Conservation (phyloP, 352 stramenopile genomes). For the Saprolegnia parasitica region DNA sequence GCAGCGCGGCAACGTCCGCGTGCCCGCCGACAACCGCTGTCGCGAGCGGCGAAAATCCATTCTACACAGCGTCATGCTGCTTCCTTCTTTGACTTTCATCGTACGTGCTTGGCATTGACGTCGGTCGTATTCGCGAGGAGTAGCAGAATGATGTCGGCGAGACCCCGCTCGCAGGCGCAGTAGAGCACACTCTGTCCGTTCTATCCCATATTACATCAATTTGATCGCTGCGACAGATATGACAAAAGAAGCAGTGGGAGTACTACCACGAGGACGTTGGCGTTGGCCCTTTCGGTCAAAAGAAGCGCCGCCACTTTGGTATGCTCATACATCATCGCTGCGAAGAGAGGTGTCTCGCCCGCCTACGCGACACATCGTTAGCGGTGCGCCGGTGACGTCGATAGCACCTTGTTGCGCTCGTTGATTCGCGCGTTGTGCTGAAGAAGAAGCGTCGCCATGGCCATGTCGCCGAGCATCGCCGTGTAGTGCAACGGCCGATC, state of each 20-base stretch:
- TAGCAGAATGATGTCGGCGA: too few species aligned
- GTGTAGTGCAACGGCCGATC: background rate
- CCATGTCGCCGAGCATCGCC: background rate
- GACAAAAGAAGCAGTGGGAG: background rate
- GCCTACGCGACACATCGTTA: background rate
- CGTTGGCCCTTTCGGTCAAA: background rate
- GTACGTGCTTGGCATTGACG: too few species aligned
- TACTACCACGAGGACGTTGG: background rate
- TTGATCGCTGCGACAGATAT: background rate
- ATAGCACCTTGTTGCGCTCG: background rate
- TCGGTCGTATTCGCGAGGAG: too few species aligned
- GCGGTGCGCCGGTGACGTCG: background rate
- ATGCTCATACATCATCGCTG: background rate
- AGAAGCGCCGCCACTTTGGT: background rate
- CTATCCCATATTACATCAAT: too few species aligned
- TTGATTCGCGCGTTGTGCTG: slow-evolving; percentile 2
- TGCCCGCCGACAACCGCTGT: too few species aligned
- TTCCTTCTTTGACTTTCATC: too few species aligned
- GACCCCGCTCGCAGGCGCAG: too few species aligned
- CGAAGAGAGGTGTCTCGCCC: background rate
- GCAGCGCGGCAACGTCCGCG: too few species aligned
- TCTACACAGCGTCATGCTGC: too few species aligned
- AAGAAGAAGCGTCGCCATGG: background rate
- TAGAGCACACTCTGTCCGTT: too few species aligned
- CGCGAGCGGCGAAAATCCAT: too few species aligned